Percentiles rank a stretch among this genome's conserved stretches.
phyloP scores from a whole-genome alignment of 345 rosid genomes.

The Arabis hirsuta region DNA sequence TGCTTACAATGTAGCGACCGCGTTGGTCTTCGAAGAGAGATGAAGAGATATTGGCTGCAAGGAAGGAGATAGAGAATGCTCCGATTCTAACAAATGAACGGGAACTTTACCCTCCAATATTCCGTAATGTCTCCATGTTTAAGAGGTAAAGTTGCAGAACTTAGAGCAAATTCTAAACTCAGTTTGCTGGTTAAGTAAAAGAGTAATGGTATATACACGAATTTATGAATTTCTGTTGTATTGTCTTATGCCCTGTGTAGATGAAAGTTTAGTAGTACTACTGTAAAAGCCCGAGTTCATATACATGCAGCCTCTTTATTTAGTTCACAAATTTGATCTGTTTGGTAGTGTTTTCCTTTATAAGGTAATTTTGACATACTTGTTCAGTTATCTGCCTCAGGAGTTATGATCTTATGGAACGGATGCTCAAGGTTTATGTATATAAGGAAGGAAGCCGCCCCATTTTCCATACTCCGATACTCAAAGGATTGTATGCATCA shows the following conservation, averaged over 20 bases:
- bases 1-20: slow-evolving; percentile 65
- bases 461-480: slow-evolving; percentile 82
- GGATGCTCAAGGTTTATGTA: slow-evolving; percentile 68
- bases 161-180: not conserved
- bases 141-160: slow-evolving; percentile 54
- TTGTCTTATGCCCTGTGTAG: not conserved
- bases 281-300: not conserved
- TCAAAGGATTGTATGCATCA: slow-evolving; percentile 95
- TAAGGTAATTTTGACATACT: slow-evolving; percentile 36
- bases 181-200: not conserved
- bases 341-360: slow-evolving; percentile 17
- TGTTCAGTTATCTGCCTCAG: slow-evolving; percentile 50
- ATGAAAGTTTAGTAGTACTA: slow-evolving; percentile 12
- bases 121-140: slow-evolving; percentile 84
- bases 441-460: slow-evolving; percentile 91
- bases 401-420: slow-evolving; percentile 98
- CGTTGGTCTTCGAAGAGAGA: slow-evolving; percentile 76
- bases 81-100: slow-evolving; percentile 45
- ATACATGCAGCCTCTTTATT: not conserved
- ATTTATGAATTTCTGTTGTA: not conserved
- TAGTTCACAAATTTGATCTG: not conserved
- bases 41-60: slow-evolving; percentile 69
- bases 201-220: not conserved
- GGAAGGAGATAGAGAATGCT: slow-evolving; percentile 68
- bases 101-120: slow-evolving; percentile 81